phyloP scores from a whole-genome alignment of 1,284 basidiomycete species.

The Leccinum griseonigrum region DNA sequence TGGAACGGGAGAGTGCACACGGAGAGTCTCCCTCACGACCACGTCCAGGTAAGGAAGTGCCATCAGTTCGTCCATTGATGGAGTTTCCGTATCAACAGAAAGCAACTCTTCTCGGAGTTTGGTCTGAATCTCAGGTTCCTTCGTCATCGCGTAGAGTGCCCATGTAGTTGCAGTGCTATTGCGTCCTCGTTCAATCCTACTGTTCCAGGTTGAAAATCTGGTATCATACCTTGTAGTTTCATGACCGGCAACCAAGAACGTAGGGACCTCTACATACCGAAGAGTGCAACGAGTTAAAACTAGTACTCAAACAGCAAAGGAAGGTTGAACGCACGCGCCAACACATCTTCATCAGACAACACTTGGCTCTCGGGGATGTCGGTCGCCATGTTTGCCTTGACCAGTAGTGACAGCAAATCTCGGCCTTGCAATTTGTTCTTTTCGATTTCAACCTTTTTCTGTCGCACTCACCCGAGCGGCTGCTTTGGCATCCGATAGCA shows the following conservation, averaged over 20 bases:
- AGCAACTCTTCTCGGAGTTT: background rate
- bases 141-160: slow-evolving; percentile 41
- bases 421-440: background rate
- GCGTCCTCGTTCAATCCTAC: background rate
- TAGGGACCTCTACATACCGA: slow-evolving; percentile 33
- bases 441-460: background rate
- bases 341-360: background rate
- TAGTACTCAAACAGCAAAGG: background rate
- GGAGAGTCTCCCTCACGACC: slow-evolving; percentile 1
- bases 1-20: background rate
- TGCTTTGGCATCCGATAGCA: background rate
- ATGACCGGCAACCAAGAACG: slow-evolving; percentile 59
- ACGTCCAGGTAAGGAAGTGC: slow-evolving; percentile 2
- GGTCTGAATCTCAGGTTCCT: background rate
- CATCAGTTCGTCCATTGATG: background rate
- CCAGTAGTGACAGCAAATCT: background rate
- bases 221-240: slow-evolving; percentile 48
- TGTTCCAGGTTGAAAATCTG: background rate
- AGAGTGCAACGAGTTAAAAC: background rate
- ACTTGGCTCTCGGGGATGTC: background rate
- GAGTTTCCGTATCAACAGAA: background rate
- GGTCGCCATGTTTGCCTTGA: slow-evolving; percentile 1
- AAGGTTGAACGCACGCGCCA: background rate
- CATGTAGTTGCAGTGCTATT: slow-evolving; percentile 51
- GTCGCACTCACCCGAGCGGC: background rate